Base-by-base conservation (phyloP, 2,329 filamentous ascomycete genomes). In the Thermothelomyces thermophilus region DNA sequence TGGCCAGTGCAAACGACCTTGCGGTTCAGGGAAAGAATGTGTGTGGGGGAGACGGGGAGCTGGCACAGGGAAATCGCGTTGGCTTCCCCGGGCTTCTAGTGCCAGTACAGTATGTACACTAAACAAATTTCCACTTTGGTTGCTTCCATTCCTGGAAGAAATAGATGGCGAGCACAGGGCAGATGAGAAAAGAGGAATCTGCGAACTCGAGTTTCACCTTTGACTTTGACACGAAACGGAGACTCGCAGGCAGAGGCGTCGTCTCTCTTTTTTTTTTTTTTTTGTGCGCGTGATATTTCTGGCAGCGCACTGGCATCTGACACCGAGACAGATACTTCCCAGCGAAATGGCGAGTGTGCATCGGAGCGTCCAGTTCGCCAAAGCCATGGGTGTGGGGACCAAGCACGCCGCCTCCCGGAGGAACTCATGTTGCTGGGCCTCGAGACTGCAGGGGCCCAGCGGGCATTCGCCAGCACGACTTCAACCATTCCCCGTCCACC, bases 201-300 rank as follows among this genome's bases (percentile, higher is more conserved):
- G 24, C 24, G 24, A 26, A 9, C n/a, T 26, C 24, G 24, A 26
- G 24, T 14, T 14, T 47, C 42, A 49, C 33, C 31, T 22, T 19
- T 26, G n/a, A 16, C 14, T 35, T 43, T 9, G 28, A 48, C 31
- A 20, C 24, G 31, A 45, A 43, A 47, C 42, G 41, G 36, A 43
- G 46, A 22, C 22, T n/a, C 16, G 28, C 8, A 28, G 34, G 28
- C 50, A 28, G 40, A 34, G 34, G 31, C 19, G 33, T 31, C 34
- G 22, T 22, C 35, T 16, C n/a, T n/a, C n/a, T n/a, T n/a, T n/a
- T n/a, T n/a, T n/a, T n/a, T n/a, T n/a, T n/a, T n/a, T 16, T 26
- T 50, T 44, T 20, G 22, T 57, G 54, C 62, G 60, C 60, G 61
- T 61, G 62, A 61, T 50, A 48, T 57, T 60, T 61, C 61, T 60